These are phyloP conservation scores for Psilocybe sp. DNA, from an alignment of 768 basidiomycete species.

Conservation along the genomic window DNA sequence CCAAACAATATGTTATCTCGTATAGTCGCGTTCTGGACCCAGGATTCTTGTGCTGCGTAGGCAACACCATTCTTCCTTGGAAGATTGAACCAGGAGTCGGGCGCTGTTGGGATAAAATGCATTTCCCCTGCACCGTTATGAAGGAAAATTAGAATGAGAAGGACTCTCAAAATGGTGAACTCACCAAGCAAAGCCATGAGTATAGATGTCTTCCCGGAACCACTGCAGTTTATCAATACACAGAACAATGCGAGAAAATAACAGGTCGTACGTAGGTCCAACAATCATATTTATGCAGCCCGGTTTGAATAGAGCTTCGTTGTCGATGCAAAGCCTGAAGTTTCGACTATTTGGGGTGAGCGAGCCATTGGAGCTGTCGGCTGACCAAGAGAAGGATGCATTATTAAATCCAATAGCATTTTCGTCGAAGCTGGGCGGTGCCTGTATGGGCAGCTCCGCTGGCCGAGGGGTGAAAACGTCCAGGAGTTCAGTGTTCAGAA, in stretches of 20 bases:
- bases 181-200: constrained; percentile 48
- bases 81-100: constrained; percentile 61
- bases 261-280: constrained; percentile 43
- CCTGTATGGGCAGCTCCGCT: constrained; percentile 1
- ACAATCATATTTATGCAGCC: constrained; percentile 56
- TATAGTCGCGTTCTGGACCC: constrained; percentile 78
- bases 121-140: constrained; percentile 43
- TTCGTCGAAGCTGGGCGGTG: not conserved
- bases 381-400: constrained; percentile 55
- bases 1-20: constrained; percentile 81
- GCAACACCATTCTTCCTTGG: constrained; percentile 66
- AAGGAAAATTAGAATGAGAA: not conserved
- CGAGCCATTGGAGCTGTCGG: constrained; percentile 20
- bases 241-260: not conserved
- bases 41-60: constrained; percentile 79
- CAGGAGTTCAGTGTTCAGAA: constrained; percentile 47
- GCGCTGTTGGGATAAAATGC: constrained; percentile 50
- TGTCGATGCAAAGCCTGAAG: constrained; percentile 52
- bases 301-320: constrained; percentile 51
- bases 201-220: constrained; percentile 57
- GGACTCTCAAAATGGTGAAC: not conserved
- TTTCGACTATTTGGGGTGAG: constrained; percentile 39
- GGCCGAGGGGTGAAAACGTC: constrained; percentile 32
- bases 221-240: constrained; percentile 9
- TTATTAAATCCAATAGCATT: constrained; percentile 46